These are phyloP conservation scores for Kwoniella newhampshirensis DNA, from an alignment of 768 basidiomycete species.

Conservation along the genomic window DNA sequence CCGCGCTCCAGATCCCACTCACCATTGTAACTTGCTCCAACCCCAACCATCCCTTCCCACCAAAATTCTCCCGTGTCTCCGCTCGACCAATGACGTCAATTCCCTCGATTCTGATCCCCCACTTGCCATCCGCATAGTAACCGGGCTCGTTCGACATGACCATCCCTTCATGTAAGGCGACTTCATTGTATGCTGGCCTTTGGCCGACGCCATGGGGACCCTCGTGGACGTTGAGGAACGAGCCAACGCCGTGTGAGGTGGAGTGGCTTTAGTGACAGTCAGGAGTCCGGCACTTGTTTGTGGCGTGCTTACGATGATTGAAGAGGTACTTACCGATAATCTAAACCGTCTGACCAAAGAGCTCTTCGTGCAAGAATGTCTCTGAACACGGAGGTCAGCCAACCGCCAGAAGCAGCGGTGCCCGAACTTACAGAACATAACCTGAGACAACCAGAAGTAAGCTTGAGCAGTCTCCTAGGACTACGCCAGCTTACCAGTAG, in stretches of 20 bases:
- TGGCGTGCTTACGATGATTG: no score
- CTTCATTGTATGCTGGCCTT: conserved; percentile 64
- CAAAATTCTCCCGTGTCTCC: conserved; percentile 74
- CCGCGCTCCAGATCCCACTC: no score
- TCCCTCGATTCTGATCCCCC: conserved; percentile 91
- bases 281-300: no score
- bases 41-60: conserved; percentile 75
- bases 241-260: conserved; percentile 92
- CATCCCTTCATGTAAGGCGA: conserved; percentile 77
- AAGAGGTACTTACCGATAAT: conserved; percentile 51
- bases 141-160: conserved; percentile 93
- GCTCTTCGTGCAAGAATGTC: conserved; percentile 30
- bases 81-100: conserved; percentile 73
- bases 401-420: no score
- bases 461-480: not conserved
- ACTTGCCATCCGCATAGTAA: conserved; percentile 85
- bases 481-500: conserved; percentile 50
- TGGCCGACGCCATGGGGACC: conserved; percentile 63
- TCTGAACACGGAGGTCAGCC: conserved; percentile 1
- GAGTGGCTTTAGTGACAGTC: no score
- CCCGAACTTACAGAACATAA: conserved; percentile 54
- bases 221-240: conserved; percentile 94
- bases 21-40: conserved; percentile 90
- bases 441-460: conserved; percentile 57
- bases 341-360: conserved; percentile 48